Evolutionary conservation across 2,329 filamentous ascomycete genomes (phyloP).

Genomic region (Dendrostoma leiphaemia): DNA sequence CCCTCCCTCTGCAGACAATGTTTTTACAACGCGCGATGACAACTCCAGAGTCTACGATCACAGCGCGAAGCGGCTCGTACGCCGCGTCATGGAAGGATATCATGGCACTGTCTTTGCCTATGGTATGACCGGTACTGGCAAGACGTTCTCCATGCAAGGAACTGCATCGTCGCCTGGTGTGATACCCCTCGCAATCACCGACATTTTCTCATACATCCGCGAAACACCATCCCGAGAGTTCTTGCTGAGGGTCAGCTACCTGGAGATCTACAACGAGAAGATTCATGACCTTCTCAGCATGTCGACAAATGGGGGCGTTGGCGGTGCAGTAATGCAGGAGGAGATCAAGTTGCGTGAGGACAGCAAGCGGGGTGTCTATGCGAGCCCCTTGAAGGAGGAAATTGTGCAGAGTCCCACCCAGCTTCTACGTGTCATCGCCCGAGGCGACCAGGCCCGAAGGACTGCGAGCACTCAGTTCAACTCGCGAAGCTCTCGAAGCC

Average conservation of each 20-base stretch:
- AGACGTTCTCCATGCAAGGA: slow-evolving; percentile 99
- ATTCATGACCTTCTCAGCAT: slow-evolving; percentile 91
- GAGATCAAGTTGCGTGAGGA: slow-evolving; percentile 98
- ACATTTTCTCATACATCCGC: slow-evolving; percentile 98
- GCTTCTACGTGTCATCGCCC: slow-evolving; percentile 87
- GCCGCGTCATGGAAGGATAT: slow-evolving; percentile 98
- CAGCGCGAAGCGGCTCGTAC: slow-evolving; percentile 87
- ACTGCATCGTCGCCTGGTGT: slow-evolving; percentile 94
- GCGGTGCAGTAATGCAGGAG: slow-evolving; percentile 63
- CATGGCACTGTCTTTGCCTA: slow-evolving; percentile 98
- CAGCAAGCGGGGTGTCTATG: slow-evolving; percentile 93
- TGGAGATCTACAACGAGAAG: slow-evolving; percentile 98
- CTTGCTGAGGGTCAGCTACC: slow-evolving; percentile 89
- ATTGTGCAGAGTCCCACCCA: slow-evolving; percentile 98
- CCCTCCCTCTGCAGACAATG: slow-evolving; percentile 68
- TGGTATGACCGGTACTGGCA: slow-evolving; percentile 97
- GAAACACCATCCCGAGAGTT: slow-evolving; percentile 96
- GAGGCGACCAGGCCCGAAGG: slow-evolving; percentile 85
- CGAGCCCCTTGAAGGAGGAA: slow-evolving; percentile 92
- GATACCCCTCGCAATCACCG: slow-evolving; percentile 94
- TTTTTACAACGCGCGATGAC: slow-evolving; percentile 90
- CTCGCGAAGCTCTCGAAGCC: slow-evolving; percentile 91
- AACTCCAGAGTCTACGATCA: slow-evolving; percentile 95
- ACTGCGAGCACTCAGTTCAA: slow-evolving; percentile 98
- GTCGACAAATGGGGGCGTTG: slow-evolving; percentile 56